Base-by-base conservation (phyloP, 2,329 filamentous ascomycete genomes). In the Aureobasidium musti region DNA sequence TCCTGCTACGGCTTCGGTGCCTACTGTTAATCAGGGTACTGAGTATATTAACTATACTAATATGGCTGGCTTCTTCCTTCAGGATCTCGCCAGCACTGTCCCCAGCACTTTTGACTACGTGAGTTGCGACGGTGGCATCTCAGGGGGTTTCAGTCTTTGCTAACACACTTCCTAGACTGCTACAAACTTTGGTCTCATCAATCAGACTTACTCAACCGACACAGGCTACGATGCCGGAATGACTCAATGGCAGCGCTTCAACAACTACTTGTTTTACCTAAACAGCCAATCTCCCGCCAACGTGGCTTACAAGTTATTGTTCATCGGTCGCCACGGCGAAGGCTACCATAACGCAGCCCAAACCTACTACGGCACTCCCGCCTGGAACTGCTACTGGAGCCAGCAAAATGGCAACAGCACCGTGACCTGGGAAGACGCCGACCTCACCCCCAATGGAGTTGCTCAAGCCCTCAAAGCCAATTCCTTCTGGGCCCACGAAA, bases 341-440 rank as follows among this genome's bases (percentile, higher is more conserved):
- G 89, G 89, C 7, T 79, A 79, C 65, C 83, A 88, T 75, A 89
- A 89, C 71, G 84, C 85, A 7, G 88, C 88, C 17, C 86, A 90
- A 76, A 79, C 80, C 33, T 88, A 82, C 74, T 91, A 89, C 70
- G 88, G 88, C 54, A 90, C 87, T 0, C 83, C 86, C 1, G 86
- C 85, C 2, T 91, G 88, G 89, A 88, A 91, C 73, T 75, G 71
- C 75, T 89, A 90, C 79, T 91, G 87, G 87, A 82, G 84, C 5
- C 80, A 85, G 68, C 80, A 83, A 1, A 83, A 89, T 41, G 88
- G 89, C 69, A 89, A 91, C 72, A 82, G 79, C 53, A 89, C 87
- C 2, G 77, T 80, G 1, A 78, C 77, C 33, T 91, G 89, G 89
- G 80, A 83, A 2, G 89, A 91, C 70, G 81, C 89, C 1, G 80